phyloP scores from a whole-genome alignment of 176 grass and related monocot genomes.

The Ampelocalamus luodianensis region DNA sequence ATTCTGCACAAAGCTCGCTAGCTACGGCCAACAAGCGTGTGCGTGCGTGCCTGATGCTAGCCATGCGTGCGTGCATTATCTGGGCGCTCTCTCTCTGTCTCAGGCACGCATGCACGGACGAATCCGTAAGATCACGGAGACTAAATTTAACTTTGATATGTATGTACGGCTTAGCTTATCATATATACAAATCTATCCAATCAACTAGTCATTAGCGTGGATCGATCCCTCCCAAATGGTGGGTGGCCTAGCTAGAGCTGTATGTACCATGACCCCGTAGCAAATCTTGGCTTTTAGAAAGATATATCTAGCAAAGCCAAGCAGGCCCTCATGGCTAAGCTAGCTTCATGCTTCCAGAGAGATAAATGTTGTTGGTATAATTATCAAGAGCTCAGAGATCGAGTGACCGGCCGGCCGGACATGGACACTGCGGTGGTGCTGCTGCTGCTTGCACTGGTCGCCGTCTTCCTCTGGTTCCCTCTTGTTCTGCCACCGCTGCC shows the following conservation, averaged over 20 bases:
- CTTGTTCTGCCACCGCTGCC: conserved; percentile 59
- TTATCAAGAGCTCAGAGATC: background rate
- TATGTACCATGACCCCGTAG: too few relatives aligned
- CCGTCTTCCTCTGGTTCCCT: conserved; percentile 49
- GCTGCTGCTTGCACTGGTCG: conserved; percentile 44
- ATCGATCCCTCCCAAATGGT: background rate
- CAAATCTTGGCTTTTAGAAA: too few relatives aligned
- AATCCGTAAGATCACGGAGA: background rate
- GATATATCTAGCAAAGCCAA: background rate
- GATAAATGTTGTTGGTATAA: background rate
- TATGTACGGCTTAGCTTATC: background rate
- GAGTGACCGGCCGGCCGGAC: background rate
- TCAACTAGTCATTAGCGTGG: background rate
- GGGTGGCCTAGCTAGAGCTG: too few relatives aligned
- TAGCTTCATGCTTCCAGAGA: conserved; percentile 17
- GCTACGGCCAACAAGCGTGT: background rate
- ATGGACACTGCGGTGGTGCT: conserved; percentile 41
- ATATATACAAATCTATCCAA: conserved; percentile 15
- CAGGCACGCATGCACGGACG: background rate
- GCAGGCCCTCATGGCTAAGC: background rate
- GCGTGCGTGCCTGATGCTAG: background rate
- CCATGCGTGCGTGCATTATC: background rate
- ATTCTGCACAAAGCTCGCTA: background rate
- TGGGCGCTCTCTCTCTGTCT: background rate
- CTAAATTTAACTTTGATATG: background rate